A percentile compares a stretch with the other conserved stretches of the same genome.
phyloP scores from a whole-genome alignment of 768 basidiomycete genomes.

The Candolleomyces efflorescens region DNA sequence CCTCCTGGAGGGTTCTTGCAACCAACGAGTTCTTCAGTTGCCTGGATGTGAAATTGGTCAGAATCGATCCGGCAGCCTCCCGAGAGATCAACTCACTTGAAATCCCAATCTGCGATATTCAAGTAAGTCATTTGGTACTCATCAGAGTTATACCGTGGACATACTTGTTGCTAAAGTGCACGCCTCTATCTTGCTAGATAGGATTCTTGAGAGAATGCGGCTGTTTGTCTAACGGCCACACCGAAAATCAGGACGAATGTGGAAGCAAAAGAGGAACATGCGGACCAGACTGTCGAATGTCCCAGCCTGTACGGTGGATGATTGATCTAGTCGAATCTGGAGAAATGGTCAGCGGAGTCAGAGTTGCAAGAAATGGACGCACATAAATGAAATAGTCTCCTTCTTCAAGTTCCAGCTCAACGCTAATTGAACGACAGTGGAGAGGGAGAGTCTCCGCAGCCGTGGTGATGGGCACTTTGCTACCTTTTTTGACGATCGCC shows the following conservation, averaged over 20 bases:
- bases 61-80: neutral
- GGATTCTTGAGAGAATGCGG: neutral
- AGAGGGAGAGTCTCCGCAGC: conserved; percentile 20
- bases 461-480: conserved; percentile 21
- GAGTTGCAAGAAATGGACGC: neutral
- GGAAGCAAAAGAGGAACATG: too few relatives aligned
- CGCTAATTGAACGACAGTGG: conserved; percentile 27
- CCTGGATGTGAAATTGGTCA: neutral
- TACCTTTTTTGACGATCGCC: conserved; percentile 35
- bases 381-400: conserved; percentile 38
- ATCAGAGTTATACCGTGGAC: neutral
- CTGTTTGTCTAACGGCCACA: neutral
- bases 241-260: too few relatives aligned
- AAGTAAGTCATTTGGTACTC: neutral
- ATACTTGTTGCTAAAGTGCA: neutral
- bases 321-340: too few relatives aligned
- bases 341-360: neutral
- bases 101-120: neutral
- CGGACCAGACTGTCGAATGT: too few relatives aligned
- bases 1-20: neutral
- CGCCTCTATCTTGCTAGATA: neutral
- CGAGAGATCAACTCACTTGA: neutral
- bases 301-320: too few relatives aligned
- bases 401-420: conserved; percentile 28
- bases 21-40: neutral